Evolutionary conservation across 768 basidiomycete species (phyloP), one percentile per base, ranked within the genome.

Genomic region (Melanogaster broomeanus): DNA sequence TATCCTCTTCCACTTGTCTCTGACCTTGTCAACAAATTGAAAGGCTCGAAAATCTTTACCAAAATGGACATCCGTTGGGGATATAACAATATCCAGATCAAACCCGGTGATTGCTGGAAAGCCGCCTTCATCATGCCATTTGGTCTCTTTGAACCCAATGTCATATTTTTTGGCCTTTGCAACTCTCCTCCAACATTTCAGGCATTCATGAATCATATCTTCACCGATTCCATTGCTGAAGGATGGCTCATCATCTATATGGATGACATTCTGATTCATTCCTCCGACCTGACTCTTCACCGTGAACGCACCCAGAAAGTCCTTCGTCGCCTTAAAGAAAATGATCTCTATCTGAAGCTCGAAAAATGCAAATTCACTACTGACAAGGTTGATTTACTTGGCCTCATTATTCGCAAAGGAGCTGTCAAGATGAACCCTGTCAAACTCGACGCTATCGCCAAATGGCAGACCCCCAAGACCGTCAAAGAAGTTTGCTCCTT

Each of bases 281-380:
- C 64, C 2, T 25, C 56, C 2, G 39, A 49, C 0, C 3, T 40
- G 3, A 43, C 58, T 5, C 49, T 57, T 13, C 61, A 68, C 24
- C 38, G 34, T 0, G 12, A 34, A 5, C n/a, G 53, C 2, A 52
- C 64, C 1, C 55, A 41, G 1, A 7, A 49, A 24, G 67, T 74
- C 0, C 61, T 75, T 0, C 24, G 69, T 34, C 34, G 49, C 4
- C 53, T 77, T 0, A n/a, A 52, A 9, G 45, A 72, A 0, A 31
- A 71, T 43, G 42, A 69, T 2, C 71, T 80, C 2, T 74, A 51
- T 42, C 56, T 68, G 18, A 70, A 71, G 45, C 61, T 66, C 0
- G 62, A 72, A 37, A 75, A 76, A 53, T 39, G 39, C 39, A 28
- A 28, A 6, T 48, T 48, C 15, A 22, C 27, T 2, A 10, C 30